phyloP scores from a whole-genome alignment of 345 rosid species.

The Heritiera fomes region DNA sequence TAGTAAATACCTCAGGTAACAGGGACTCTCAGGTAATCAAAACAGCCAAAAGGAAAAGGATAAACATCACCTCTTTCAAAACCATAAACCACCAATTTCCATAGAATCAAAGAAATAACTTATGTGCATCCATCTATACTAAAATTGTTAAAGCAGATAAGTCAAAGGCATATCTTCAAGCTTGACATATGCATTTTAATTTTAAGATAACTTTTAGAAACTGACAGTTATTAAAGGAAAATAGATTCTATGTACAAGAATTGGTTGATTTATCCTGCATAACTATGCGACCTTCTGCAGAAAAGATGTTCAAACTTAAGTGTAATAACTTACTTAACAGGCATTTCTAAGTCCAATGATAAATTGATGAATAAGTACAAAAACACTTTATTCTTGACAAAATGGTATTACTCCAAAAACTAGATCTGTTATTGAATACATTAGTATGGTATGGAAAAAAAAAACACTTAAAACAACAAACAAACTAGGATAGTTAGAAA shows the following conservation, averaged over 20 bases:
- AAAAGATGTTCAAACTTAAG: conserved; percentile 8
- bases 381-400: background rate
- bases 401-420: background rate
- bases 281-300: background rate
- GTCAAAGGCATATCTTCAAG: background rate
- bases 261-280: no score
- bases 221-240: background rate
- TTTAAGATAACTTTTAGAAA: conserved; percentile 8
- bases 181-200: background rate
- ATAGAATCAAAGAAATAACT: background rate
- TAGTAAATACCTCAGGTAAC: background rate
- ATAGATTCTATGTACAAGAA: background rate
- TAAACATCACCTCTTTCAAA: background rate
- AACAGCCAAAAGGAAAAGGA: background rate
- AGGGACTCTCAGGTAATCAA: background rate
- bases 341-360: background rate
- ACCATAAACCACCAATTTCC: background rate
- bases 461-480: background rate
- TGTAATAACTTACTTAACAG: background rate
- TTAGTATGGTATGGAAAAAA: background rate
- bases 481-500: background rate
- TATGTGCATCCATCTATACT: background rate
- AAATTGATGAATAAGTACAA: background rate
- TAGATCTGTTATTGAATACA: background rate
- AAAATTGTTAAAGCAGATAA: background rate